Base-by-base conservation (phyloP, 176 grass and related monocot species). In the Raddia guianensis region DNA sequence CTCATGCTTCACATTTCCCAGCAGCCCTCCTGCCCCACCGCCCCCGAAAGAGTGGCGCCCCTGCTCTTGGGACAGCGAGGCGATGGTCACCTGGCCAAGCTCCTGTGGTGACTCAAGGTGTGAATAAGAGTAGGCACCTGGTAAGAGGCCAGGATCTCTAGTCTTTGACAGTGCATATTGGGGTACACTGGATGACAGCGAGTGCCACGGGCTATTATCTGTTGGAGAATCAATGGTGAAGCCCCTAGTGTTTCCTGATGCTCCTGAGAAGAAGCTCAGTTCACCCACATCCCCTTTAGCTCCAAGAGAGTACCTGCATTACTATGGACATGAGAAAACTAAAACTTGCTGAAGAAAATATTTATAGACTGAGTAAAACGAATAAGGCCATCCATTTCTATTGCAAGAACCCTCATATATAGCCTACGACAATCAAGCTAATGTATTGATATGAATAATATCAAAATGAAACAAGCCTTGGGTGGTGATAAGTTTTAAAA, bases 221-320 rank as follows among this genome's bases (percentile, higher is more conserved):
- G 61, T 34, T 16, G 77, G 70, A 58, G 88, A 90, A 75, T 90
- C 91, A 15, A 88, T 82, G 49, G 75, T 82, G 72, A 90, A 90
- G 21, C 73, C 85, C 82, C 82, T 93, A 67, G 58, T 64, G 48
- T 86, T 94, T 79, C 83, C 87, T 79, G 91, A 90, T 80, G 80
- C 77, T 87, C 91, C 90, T 9, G 94, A 90, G 70, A 92, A 90
- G 86, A 94, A 94, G 83, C 91, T 92, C 66, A 85, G 86, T 35
- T 93, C 91, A 12, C 89, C 78, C 74, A 76, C 73, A 58, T 89
- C 93, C 34, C 69, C 20, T 89, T 93, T 93, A 81, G 42, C 83
- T 80, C 88, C 91, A 80, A 85, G 62, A 37, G 82, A 70, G 80
- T 90, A 94, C 86, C 94, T 94, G 87, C 63, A 77, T 57, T 61